Conservation (phyloP, 2,329 filamentous ascomycete species). For the Monilinia fructigena region DNA sequence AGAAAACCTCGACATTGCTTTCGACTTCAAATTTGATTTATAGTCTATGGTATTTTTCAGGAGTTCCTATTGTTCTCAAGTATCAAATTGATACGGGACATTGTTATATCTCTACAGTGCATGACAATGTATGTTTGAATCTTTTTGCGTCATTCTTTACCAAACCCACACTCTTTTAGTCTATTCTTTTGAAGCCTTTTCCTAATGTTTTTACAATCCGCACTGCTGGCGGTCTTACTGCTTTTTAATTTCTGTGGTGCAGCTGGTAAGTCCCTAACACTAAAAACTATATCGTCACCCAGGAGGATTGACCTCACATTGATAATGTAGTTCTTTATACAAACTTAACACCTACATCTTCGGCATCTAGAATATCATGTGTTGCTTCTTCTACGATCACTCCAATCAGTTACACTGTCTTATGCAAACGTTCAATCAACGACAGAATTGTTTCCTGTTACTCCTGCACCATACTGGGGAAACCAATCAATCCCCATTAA, state of each 20-base stretch:
- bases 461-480: conserved; percentile 24
- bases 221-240: background rate
- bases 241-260: conserved; percentile 1
- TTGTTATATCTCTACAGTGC: background rate
- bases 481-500: conserved; percentile 27
- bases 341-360: conserved; percentile 1
- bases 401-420: conserved; percentile 5
- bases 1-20: background rate
- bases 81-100: background rate
- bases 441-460: conserved; percentile 13
- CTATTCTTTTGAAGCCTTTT: background rate
- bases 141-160: conserved; percentile 4
- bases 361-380: background rate
- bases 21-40: background rate
- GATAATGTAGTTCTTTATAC: background rate
- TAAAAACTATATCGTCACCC: no score
- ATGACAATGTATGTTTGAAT: background rate
- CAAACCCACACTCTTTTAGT: conserved; percentile 15
- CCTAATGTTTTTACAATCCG: conserved; percentile 1
- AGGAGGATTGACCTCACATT: background rate
- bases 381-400: conserved; percentile 24
- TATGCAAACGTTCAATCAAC: conserved; percentile 10
- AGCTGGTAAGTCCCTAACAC: conserved; percentile 4
- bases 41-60: no score
- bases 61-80: background rate